Base-by-base conservation (phyloP, 441 rosid genomes). In the Melastoma candidum region DNA sequence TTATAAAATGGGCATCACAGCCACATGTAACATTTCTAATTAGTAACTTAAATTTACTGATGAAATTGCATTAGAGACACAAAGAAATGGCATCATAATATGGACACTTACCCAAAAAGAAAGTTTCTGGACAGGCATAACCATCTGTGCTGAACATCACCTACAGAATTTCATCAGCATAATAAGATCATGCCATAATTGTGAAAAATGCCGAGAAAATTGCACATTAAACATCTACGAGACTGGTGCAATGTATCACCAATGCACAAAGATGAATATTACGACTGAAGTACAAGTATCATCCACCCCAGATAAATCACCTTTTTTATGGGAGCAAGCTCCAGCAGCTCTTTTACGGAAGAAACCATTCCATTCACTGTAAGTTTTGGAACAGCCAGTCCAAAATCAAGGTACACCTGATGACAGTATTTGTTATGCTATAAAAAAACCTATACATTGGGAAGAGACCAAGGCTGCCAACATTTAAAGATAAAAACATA, bases 111-210 rank as follows among this genome's bases (percentile, higher is more conserved):
- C 98, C 98, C 74, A 89, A 68, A 74, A 75, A 93, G 79, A 78
- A 71, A 56, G 93, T 80, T 71, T 93, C 97, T 44, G 96, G 98
- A 72, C 75, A 78, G 25, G 95, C 98, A 80, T 76, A 81, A 14
- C 90, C 98, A 77, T 93, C 98, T 5, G 83, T 89, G 74, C 97
- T 93, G 82, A 89, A 89, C 98, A 93, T 93, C 56, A 93, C 88
- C 98, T 93, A 84, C 68, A 82, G 68, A 47, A 66, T 29, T 27
- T 61, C 64, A 53, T 62, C 60, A 56, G 26, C 22, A 52, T 13
- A 52, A 26, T 24, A 0, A 36, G 1, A 17, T 17, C 22, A 22
- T 10, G 5, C 13, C 22, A 52, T n/a, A 29, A 61, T 48, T 58
- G 29, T 47, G 12, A 61, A 50, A 11, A 49, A 41, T 8, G 3